phyloP scores from a whole-genome alignment of 1,284 basidiomycete species.

The Rhodotorula sp. region DNA sequence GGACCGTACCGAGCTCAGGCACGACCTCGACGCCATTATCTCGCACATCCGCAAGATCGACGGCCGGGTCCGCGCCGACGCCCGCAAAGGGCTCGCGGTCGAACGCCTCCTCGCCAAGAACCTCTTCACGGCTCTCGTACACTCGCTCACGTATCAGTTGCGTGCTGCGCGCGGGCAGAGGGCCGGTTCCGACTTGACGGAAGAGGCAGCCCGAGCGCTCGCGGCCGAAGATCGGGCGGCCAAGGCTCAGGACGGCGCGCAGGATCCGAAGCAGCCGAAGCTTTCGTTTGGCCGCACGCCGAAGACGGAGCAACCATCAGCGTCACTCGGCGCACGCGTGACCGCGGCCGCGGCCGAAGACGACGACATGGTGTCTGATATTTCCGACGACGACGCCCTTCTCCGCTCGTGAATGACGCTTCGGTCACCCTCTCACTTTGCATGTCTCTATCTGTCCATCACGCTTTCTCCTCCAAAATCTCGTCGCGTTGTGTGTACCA shows the following conservation, averaged over 20 bases:
- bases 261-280: neutral
- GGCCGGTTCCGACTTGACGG: conserved; percentile 4
- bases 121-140: conserved; percentile 5
- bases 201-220: neutral
- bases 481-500: no score
- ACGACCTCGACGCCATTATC: conserved; percentile 8
- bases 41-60: conserved; percentile 3
- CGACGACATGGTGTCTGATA: neutral
- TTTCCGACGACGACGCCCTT: neutral
- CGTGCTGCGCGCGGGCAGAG: conserved; percentile 13
- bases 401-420: no score
- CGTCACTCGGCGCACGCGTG: neutral
- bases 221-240: conserved; percentile 2
- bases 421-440: no score
- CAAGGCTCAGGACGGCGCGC: neutral
- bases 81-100: conserved; percentile 19
- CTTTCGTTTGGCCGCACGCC: neutral
- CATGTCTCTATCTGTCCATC: no score
- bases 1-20: neutral
- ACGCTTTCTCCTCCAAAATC: no score
- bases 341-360: no score
- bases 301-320: neutral
- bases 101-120: conserved; percentile 29
- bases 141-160: conserved; percentile 23
- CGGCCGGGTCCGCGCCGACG: conserved; percentile 16